Evolutionary conservation across 805 yeast genomes (phyloP).

Genomic region (Cyberlindnera bimundalis): DNA sequence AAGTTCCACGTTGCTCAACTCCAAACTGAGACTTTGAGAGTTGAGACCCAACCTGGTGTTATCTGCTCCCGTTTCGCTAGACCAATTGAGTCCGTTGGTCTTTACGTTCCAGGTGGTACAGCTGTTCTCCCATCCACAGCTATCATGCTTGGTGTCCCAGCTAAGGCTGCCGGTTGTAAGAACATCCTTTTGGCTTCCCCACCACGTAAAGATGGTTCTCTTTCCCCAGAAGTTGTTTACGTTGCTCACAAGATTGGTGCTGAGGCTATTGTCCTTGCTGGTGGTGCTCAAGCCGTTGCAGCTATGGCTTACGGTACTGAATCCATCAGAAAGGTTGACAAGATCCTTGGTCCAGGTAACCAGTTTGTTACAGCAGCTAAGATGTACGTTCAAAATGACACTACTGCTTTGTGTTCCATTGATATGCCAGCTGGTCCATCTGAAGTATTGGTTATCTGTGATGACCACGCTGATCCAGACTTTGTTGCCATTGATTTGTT

Average conservation of each 20-base stretch:
- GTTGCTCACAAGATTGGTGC: conserved; percentile 97
- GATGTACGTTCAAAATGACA: conserved; percentile 95
- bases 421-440: conserved; percentile 99
- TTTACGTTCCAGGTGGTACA: conserved; percentile 98
- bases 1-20: conserved; percentile 94
- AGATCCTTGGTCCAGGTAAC: conserved; percentile 98
- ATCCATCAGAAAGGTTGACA: conserved; percentile 87
- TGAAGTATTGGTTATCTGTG: conserved; percentile 95
- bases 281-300: conserved; percentile 99
- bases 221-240: conserved; percentile 96
- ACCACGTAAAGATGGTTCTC: conserved; percentile 86
- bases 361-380: conserved; percentile 99
- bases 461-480: conserved; percentile 82
- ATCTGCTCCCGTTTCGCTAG: conserved; percentile 91
- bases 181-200: conserved; percentile 94
- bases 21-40: conserved; percentile 65
- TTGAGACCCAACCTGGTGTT: conserved; percentile 94
- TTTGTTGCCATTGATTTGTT: conserved; percentile 95
- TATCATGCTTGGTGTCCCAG: conserved; percentile 97
- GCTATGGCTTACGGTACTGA: conserved; percentile 99
- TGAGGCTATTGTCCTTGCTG: conserved; percentile 84
- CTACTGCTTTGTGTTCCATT: conserved; percentile 90
- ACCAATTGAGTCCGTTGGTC: conserved; percentile 91
- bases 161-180: conserved; percentile 94
- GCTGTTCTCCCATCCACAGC: conserved; percentile 98